Evolutionary conservation across 2,329 filamentous ascomycete genomes (phyloP), one percentile per base, ranked within the genome.

Genomic region (Cladosporium sp.): DNA sequence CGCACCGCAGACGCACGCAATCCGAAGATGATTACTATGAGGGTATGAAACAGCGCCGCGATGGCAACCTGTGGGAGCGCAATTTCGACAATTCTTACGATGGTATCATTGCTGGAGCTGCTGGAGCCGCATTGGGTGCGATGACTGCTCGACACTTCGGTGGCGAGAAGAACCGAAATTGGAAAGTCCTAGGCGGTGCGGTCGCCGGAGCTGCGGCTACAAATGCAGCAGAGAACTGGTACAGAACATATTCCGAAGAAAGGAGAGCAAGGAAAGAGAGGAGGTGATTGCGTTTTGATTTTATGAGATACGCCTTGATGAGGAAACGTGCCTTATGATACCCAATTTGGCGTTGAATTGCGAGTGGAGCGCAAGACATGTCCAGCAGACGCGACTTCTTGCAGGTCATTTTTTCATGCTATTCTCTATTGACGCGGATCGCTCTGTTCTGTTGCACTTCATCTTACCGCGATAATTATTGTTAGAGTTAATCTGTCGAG

Each of bases 61-160:
- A 62, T n/a, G 57, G 49, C 46, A 57, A 58, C 33, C 52, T 61
- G 38, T 14, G 59, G 14, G 60, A 62, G 49, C 51, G 53, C 10
- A 54, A 56, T 40, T 60, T 62, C 44, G 60, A 62, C 48, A 52
- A 53, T 11, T 59, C 56, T 5, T 61, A 60, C 34, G 60, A 62
- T 40, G 60, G 60, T 4, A 42, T 62, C 18, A 54, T 62, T 38
- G 60, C 60, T 8, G 59, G 54, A 1, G 58, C 46, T 10, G 58
- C 60, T 4, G 60, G 60, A 8, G 60, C 59, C 4, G 60, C 60
- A 2, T 50, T 62, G 11, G 60, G 60, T 14, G 54, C 54, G 14
- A 54, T 62, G 31, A 62, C 60, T 11, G 58, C 54, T 9, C 43
- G 55, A 28, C 44, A 49, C 10, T 58, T 59, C 18, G 48, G 44